These are phyloP conservation scores for Cladosporium sp. DNA, from an alignment of 2,329 filamentous ascomycete species.

Conservation along the genomic window DNA sequence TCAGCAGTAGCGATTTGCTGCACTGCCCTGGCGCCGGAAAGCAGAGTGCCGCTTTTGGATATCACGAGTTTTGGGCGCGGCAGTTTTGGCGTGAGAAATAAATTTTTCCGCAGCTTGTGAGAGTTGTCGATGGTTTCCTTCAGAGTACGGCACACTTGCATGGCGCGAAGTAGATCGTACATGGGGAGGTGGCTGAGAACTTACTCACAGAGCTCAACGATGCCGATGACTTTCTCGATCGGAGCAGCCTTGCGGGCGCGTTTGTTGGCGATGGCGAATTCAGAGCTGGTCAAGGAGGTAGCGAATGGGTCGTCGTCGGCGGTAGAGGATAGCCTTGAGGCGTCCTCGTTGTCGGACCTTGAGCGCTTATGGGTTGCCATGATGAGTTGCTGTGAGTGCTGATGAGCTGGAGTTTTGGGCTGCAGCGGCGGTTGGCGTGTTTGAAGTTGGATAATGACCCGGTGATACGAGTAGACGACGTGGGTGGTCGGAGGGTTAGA, in stretches of 20 bases:
- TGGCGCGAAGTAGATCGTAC: background rate
- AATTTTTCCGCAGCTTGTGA: background rate
- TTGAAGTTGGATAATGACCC: no score
- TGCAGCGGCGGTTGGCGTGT: background rate
- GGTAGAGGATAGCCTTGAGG: background rate
- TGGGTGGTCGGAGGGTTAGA: background rate
- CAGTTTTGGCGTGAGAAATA: background rate
- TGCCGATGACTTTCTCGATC: background rate
- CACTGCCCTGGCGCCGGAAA: background rate
- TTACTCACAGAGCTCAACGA: constrained; percentile 3
- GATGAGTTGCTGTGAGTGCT: background rate
- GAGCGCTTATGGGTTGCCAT: background rate
- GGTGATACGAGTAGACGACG: background rate
- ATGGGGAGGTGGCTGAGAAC: background rate
- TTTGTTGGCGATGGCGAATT: background rate
- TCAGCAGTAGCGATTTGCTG: background rate
- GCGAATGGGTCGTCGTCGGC: background rate
- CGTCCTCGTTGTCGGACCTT: background rate
- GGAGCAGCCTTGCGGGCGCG: background rate
- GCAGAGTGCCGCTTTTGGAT: background rate
- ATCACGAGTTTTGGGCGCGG: background rate
- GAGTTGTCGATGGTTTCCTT: background rate
- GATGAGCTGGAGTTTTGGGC: no score
- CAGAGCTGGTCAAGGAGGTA: background rate
- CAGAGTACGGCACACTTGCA: background rate